A percentile compares a stretch with the other conserved stretches of the same genome.
Evolutionary conservation across 2,329 filamentous ascomycete species (phyloP).

Genomic region (Alternaria conjuncta): DNA sequence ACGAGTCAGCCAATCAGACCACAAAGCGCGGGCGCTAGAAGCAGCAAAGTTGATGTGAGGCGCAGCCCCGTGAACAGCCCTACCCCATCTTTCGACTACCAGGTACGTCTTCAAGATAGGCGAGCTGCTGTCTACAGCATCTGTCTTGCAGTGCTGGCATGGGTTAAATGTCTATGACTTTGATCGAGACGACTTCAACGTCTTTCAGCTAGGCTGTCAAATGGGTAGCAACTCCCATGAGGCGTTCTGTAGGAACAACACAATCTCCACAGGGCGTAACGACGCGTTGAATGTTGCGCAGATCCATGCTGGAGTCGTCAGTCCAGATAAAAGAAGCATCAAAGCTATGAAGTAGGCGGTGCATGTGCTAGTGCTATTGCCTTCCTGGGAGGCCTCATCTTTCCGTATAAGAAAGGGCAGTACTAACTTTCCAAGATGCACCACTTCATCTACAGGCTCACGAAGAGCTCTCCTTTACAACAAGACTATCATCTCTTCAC

Average conservation of each 20-base stretch:
- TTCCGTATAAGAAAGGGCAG: not conserved
- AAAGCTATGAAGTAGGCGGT: not conserved
- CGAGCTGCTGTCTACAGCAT: not conserved
- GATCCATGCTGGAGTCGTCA: not conserved
- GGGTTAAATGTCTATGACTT: not conserved
- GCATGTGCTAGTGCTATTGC: not conserved
- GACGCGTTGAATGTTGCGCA: not conserved
- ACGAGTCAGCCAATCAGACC: constrained; percentile 11
- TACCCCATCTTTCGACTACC: not conserved
- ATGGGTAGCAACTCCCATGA: not conserved
- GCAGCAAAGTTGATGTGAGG: not conserved
- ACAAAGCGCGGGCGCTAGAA: not conserved
- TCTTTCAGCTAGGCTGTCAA: not conserved
- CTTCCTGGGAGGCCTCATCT: not conserved
- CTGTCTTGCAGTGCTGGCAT: not conserved
- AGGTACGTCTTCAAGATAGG: not conserved
- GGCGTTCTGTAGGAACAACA: too few relatives aligned
- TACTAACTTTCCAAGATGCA: not conserved
- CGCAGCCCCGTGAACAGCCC: not conserved
- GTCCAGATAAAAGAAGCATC: not conserved
- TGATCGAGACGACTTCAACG: not conserved
- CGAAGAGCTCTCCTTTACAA: not conserved
- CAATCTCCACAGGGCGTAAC: not conserved
- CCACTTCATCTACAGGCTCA: not conserved
- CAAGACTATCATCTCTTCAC: not conserved